Evolutionary conservation across 163 green algal genomes (phyloP).

Genomic region (Scenedesmus sp.): DNA sequence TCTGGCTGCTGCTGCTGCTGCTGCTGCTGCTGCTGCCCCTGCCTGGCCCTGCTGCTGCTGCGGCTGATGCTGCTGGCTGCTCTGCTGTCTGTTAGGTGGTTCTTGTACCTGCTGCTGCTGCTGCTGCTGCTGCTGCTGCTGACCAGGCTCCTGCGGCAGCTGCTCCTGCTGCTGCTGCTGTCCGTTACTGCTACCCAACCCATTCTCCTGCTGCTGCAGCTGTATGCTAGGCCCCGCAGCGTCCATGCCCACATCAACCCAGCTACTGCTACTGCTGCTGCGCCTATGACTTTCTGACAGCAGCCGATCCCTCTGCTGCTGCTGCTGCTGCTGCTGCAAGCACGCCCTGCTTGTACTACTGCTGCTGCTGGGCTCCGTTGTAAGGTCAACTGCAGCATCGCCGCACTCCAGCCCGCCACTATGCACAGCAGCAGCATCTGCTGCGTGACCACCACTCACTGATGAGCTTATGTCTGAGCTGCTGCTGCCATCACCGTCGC

Average conservation of each 20-base stretch:
- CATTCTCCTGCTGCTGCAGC: not conserved
- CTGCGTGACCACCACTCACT: not conserved
- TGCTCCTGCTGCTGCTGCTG: not conserved
- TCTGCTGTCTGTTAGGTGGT: not conserved
- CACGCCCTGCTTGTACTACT: not conserved
- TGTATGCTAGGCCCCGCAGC: not conserved
- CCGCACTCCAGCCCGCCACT: not conserved
- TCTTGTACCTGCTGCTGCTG: not conserved
- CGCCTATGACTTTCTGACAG: not conserved
- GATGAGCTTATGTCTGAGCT: slow-evolving; percentile 25
- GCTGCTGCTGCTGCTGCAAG: not conserved
- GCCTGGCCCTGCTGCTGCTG: not conserved
- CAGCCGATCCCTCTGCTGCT: not conserved
- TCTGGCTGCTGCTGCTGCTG: not conserved
- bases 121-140: slow-evolving; percentile 20
- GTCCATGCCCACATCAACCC: not conserved
- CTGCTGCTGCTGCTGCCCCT: not conserved
- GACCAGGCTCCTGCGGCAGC: not conserved
- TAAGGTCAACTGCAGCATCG: not conserved
- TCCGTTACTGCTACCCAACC: not conserved
- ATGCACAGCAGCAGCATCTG: not conserved
- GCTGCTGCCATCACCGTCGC: slow-evolving; percentile 14
- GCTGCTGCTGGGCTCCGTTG: not conserved
- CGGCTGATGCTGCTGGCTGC: not conserved
- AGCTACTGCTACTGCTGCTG: slow-evolving; percentile 8